phyloP scores from a whole-genome alignment of 2,329 filamentous ascomycete genomes.

The Orbilia blumenaviensis region DNA sequence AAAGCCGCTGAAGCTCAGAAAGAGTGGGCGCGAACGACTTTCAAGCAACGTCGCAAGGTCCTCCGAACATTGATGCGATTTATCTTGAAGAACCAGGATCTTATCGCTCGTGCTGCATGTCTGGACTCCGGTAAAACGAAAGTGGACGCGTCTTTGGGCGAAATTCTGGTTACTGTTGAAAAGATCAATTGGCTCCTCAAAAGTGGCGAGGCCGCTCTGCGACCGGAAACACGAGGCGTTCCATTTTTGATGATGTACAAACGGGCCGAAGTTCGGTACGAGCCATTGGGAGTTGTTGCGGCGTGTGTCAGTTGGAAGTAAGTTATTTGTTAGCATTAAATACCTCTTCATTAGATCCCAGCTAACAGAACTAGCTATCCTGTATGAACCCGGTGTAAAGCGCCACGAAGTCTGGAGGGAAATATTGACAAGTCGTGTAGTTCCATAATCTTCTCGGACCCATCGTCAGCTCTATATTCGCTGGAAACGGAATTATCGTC shows the following conservation, averaged over 20 bases:
- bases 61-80: constrained; percentile 81
- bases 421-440: constrained; percentile 59
- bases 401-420: background rate
- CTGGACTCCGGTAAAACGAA: constrained; percentile 96
- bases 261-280: constrained; percentile 86
- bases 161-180: constrained; percentile 92
- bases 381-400: constrained; percentile 58
- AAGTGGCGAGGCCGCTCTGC: constrained; percentile 84
- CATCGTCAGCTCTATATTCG: constrained; percentile 87
- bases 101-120: constrained; percentile 84
- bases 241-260: constrained; percentile 86
- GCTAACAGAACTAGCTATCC: constrained; percentile 61
- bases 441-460: constrained; percentile 96
- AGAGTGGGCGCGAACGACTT: constrained; percentile 80
- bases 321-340: too few species aligned
- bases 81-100: constrained; percentile 86
- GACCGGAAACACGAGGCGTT: constrained; percentile 69
- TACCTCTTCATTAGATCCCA: too few species aligned
- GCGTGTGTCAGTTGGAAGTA: constrained; percentile 98
- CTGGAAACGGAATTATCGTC: constrained; percentile 89
- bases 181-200: constrained; percentile 93
- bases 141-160: constrained; percentile 90
- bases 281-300: constrained; percentile 90
- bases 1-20: constrained; percentile 78
- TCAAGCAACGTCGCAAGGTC: constrained; percentile 79